Evolutionary conservation across 345 rosid species (phyloP), one percentile per base, ranked within the genome.

Genomic region (Aquilaria yunnanensis): DNA sequence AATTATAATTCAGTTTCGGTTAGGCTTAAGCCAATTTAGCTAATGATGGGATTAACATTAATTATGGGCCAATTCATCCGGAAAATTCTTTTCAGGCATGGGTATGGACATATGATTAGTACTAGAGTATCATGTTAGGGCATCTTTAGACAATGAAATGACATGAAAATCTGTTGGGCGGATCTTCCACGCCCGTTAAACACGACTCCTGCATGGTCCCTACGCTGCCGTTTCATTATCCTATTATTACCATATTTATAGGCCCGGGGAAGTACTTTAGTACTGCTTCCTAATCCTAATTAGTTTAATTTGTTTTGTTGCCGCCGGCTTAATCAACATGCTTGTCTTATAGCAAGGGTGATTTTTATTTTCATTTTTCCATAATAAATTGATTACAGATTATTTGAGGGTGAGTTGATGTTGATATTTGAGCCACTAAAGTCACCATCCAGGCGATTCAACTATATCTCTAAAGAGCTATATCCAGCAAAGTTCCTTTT

Each of bases 391-490:
- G 23, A 23, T 23, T 23, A 23, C 23, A 23, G 23, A 23, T 23
- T 23, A 7, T 3, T 37, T 0, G 43, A 14, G 53, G 34, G 30
- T 46, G 57, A 69, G 65, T 34, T 67, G 75, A 74, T 60, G 71
- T 49, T 51, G 81, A 72, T 60, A 60, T 67, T 57, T 71, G 67
- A 66, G 74, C 61, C 83, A 77, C 80, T 73, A 51, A 70, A 62
- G 89, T 81, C 85, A 41, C 64, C 31, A 73, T 84, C 84, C 80
- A 81, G 81, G 81, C 63, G 84, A 84, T 84, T 81, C 82, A 75
- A 77, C 70, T 48, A 57, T 68, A 76, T 72, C 81, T 70, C 70
- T 43, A 48, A 51, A 56, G 56, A 57, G 37, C 30, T 14, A 23
- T 31, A 58, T 66, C 70, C 66, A 51, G 23, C 78, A 47, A 31